phyloP scores from a whole-genome alignment of 768 basidiomycete genomes.

The Pulveroboletus sp. region DNA sequence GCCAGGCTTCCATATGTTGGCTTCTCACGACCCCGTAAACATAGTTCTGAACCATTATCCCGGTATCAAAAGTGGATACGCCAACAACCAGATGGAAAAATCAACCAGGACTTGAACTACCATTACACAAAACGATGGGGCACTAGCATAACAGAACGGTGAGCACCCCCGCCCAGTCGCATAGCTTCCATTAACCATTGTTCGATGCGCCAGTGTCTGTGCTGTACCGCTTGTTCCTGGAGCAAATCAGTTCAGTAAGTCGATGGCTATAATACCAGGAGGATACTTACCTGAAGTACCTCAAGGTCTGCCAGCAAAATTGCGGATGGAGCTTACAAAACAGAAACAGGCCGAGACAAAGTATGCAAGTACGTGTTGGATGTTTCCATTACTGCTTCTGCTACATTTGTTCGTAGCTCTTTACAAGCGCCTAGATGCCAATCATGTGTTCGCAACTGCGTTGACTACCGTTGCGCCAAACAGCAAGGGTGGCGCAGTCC shows the following conservation, averaged over 20 bases:
- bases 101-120: slow-evolving; percentile 38
- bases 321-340: slow-evolving; percentile 38
- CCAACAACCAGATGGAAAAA: slow-evolving; percentile 12
- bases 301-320: slow-evolving; percentile 41
- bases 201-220: slow-evolving; percentile 38
- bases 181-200: background rate
- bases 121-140: slow-evolving; percentile 55
- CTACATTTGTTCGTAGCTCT: slow-evolving; percentile 36
- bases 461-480: slow-evolving; percentile 55
- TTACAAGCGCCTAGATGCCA: slow-evolving; percentile 54
- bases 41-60: slow-evolving; percentile 42
- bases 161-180: slow-evolving; percentile 15
- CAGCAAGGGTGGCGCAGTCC: slow-evolving; percentile 42
- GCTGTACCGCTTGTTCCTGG: slow-evolving; percentile 51
- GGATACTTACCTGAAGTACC: background rate
- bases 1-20: slow-evolving; percentile 37
- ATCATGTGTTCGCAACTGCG: slow-evolving; percentile 59
- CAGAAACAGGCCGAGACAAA: slow-evolving; percentile 23
- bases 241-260: slow-evolving; percentile 52
- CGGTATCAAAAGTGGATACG: slow-evolving; percentile 43
- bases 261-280: background rate
- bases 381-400: background rate
- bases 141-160: slow-evolving; percentile 50
- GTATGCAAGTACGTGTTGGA: slow-evolving; percentile 25
- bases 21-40: slow-evolving; percentile 41